Evolutionary conservation across 352 stramenopile genomes (phyloP).

Genomic region (Globisporangium barbulae): DNA sequence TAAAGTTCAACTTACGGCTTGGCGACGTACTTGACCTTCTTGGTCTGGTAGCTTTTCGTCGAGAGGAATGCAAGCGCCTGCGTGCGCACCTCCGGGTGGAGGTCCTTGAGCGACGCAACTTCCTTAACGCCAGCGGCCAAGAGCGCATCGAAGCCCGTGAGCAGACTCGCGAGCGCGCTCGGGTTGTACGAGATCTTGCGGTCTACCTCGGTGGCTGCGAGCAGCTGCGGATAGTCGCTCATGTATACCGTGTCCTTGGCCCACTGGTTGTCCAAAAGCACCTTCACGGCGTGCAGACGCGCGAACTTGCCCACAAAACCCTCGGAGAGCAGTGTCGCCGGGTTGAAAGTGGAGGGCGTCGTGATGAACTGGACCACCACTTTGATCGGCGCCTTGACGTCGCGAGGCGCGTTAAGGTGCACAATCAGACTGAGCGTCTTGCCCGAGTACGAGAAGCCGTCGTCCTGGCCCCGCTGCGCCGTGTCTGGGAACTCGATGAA

Average conservation of each 20-base stretch:
- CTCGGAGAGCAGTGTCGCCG: constrained; percentile 11
- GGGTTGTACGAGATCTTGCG: constrained; percentile 24
- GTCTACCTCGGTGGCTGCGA: constrained; percentile 19
- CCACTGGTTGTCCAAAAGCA: constrained; percentile 29
- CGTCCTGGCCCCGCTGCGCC: background rate
- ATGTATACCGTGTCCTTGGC: constrained; percentile 25
- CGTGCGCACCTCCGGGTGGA: constrained; percentile 17
- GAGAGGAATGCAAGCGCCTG: constrained; percentile 21
- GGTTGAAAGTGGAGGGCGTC: constrained; percentile 3
- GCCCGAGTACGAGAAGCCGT: constrained; percentile 24
- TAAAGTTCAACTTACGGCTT: background rate
- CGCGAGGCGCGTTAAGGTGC: constrained; percentile 11
- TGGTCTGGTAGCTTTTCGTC: constrained; percentile 12
- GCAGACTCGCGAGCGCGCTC: constrained; percentile 13
- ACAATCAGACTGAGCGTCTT: constrained; percentile 24
- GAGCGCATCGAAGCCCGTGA: constrained; percentile 15
- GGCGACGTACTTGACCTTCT: constrained; percentile 8
- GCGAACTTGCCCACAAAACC: constrained; percentile 26
- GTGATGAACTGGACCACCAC: constrained; percentile 21
- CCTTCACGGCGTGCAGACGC: constrained; percentile 27
- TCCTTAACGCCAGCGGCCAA: constrained; percentile 13
- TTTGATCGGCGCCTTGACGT: background rate
- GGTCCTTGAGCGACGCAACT: constrained; percentile 8
- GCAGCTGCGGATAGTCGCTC: constrained; percentile 26
- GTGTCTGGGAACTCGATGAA: constrained; percentile 14